Base-by-base conservation (phyloP, 768 basidiomycete species). In the Collybia sordida region DNA sequence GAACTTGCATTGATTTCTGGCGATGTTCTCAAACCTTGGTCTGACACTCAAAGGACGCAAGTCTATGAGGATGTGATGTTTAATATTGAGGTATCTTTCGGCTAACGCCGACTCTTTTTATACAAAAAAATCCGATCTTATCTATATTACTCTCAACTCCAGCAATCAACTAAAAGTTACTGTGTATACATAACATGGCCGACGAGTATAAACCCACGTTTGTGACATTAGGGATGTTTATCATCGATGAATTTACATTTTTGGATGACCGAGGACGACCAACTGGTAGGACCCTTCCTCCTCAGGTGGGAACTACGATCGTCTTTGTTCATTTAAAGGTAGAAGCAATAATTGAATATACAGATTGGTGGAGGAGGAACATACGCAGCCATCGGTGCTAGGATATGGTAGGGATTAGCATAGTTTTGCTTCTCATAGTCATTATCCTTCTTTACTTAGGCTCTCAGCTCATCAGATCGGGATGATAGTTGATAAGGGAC, bases 291-390 rank as follows among this genome's bases (percentile, higher is more conserved):
- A 65, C 66, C 22, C 62, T 75, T 21, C 66, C 72, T 37, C 68
- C 81, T 21, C 81, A 87, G 77, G 83, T 64, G 72, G 70, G 75
- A 31, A 6, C 11, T n/a, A 31, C 9, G 5, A 27, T n/a, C 27
- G 22, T 50, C 35, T 28, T 28, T 19, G 49, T 53, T 41, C 2
- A 41, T 1, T 14, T 18, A 18, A 41, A 18, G 40, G 21, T 21
- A 12, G 2, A 11, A 17, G 2, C 7, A 3, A 31, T 12, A 31
- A 11, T 14, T 7, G 31, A 38, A 18, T 31, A 21, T 50, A 47
- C 47, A 93, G 84, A 93, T 95, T 55, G 93, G 93, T 21, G 93
- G 93, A 0, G 94, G 90, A 1, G 93, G 93, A 2, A 90, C 87
- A 0, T 90, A 89, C 65, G 88, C 89, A 45, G 71, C 77, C 36